Base-by-base conservation (phyloP, 169 alveolate species). In the Cryptosporidium parvum region DNA sequence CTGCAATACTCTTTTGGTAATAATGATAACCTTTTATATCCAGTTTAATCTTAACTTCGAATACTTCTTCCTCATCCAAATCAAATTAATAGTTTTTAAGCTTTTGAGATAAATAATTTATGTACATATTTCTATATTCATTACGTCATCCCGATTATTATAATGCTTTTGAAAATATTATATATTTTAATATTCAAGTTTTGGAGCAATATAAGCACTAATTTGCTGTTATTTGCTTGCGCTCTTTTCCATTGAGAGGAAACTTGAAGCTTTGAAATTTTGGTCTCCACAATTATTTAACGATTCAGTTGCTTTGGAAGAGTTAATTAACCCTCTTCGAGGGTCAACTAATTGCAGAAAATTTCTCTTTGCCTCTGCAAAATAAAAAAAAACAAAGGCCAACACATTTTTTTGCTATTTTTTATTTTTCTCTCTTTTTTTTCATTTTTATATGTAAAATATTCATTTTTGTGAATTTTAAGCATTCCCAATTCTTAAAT, bases 401-500 rank as follows among this genome's bases (percentile, higher is more conserved):
- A 37, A 65, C 72, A 65, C 72, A 65, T 37, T 31, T 59, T 59
- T 65, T 65, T 65, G 72, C 21, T 65, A 37, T 65, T 65, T 65
- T 65, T 35, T 65, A 33, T 65, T 35, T 37, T 65, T 65, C 51
- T 29, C 51, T 9, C 26, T 35, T 33, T 65, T 56, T 35, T 35
- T 65, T 31, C n/a, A 39, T 14, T 65, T 65, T 26, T 65, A 65
- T 29, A 33, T 35, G 12, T n/a, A 31, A 37, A 26, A 31, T n/a
- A 37, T 29, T 65, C 18, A 65, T 65, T 21, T 65, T 9, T 65
- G 52, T 7, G 23, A 65, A 33, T 31, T 16, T 31, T 65, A 9
- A 29, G 0, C 26, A 29, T 12, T 26, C 3, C 37, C 67, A 35
- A 21, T n/a, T 56, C 23, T 56, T 56, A 0, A 31, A 26, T 26